Evolutionary conservation across 148 eudicot species (phyloP).

Genomic region (Mesembryanthemum crystallinum): DNA sequence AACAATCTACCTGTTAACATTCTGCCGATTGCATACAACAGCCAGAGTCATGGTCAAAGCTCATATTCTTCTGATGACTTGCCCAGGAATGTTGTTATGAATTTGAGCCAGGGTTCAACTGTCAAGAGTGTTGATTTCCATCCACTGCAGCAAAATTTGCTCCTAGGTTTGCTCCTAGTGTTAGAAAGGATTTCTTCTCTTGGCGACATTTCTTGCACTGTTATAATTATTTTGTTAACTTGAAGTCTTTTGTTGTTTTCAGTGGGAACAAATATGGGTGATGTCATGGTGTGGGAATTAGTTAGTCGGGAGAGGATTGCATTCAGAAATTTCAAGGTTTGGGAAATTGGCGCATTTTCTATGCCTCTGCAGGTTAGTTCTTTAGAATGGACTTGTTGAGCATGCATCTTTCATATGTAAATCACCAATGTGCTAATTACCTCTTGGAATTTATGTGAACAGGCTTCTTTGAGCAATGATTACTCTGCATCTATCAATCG

Average conservation of each 20-base stretch:
- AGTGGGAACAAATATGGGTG: constrained; percentile 89
- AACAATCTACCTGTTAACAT: constrained; percentile 67
- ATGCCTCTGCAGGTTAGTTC: constrained; percentile 62
- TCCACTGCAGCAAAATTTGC: constrained; percentile 68
- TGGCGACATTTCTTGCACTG: neutral
- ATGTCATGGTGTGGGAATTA: constrained; percentile 82
- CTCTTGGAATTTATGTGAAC: constrained; percentile 15
- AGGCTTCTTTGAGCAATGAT: constrained; percentile 60
- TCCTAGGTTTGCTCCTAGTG: constrained; percentile 60
- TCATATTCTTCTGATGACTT: constrained; percentile 76
- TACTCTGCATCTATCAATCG: constrained; percentile 68
- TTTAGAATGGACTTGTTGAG: constrained; percentile 9
- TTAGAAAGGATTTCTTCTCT: neutral
- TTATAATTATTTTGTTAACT: constrained; percentile 5
- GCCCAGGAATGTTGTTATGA: constrained; percentile 69
- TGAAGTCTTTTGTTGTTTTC: constrained; percentile 23
- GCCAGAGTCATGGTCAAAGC: constrained; percentile 70
- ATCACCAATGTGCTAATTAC: constrained; percentile 11
- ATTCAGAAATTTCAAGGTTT: constrained; percentile 69
- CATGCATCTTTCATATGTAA: neutral
- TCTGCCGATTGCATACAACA: constrained; percentile 56
- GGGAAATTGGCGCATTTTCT: constrained; percentile 65
- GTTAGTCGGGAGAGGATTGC: constrained; percentile 69
- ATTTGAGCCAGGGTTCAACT: constrained; percentile 74
- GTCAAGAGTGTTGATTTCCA: constrained; percentile 96